These are phyloP conservation scores for Sarcomyxa edulis DNA, from an alignment of 768 basidiomycete species.

Conservation along the genomic window DNA sequence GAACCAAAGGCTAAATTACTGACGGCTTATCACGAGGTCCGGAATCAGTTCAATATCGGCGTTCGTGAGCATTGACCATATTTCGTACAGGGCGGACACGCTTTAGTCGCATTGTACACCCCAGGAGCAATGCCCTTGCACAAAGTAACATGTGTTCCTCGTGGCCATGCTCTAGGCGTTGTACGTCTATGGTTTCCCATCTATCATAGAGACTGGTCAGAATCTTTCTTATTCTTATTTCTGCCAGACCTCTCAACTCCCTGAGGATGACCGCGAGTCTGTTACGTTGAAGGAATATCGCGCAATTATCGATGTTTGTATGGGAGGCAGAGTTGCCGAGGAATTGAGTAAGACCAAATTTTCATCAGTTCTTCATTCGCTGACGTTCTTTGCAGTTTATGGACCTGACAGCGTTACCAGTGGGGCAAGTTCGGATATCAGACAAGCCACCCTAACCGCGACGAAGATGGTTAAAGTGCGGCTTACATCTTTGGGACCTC, in stretches of 20 bases:
- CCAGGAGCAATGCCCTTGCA: constrained; percentile 95
- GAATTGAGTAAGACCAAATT: constrained; percentile 65
- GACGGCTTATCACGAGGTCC: constrained; percentile 94
- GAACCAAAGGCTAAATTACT: constrained; percentile 81
- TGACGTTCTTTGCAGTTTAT: constrained; percentile 52
- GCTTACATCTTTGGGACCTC: constrained; percentile 6
- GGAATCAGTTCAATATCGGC: constrained; percentile 11
- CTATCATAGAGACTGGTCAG: background rate
- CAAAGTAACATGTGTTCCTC: constrained; percentile 96
- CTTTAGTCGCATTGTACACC: constrained; percentile 91
- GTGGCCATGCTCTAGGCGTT: constrained; percentile 88
- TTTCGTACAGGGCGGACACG: constrained; percentile 72
- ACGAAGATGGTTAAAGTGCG: constrained; percentile 85
- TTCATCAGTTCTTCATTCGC: constrained; percentile 11
- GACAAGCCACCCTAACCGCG: constrained; percentile 74
- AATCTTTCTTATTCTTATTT: constrained; percentile 12
- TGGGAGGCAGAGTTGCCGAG: constrained; percentile 96
- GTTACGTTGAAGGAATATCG: constrained; percentile 70
- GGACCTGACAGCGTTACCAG: constrained; percentile 86
- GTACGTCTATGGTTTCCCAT: constrained; percentile 37
- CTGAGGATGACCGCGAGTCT: constrained; percentile 72
- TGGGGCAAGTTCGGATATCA: constrained; percentile 87
- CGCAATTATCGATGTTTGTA: constrained; percentile 83
- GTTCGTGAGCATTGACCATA: constrained; percentile 7
- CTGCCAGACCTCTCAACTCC: constrained; percentile 71